A percentile compares a stretch with the other conserved stretches of the same genome.
phyloP scores from a whole-genome alignment of 805 yeast species.

The Zygoascus biomembranicola region DNA sequence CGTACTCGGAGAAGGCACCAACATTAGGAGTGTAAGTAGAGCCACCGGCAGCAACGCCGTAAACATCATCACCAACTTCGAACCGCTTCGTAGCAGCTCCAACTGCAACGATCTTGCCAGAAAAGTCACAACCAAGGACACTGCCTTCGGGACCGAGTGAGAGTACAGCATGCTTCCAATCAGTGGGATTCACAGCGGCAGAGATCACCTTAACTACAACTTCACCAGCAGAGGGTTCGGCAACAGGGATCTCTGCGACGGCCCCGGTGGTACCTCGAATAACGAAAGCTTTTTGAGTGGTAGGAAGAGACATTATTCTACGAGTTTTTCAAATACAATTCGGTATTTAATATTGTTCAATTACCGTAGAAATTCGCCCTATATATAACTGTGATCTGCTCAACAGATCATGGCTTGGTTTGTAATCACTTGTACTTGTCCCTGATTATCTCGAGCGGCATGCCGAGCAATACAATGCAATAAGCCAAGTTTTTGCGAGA shows the following conservation, averaged over 20 bases:
- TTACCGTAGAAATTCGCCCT: no score
- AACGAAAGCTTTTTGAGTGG: slow-evolving; percentile 36
- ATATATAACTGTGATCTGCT: no score
- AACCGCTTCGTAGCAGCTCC: slow-evolving; percentile 36
- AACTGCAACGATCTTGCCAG: slow-evolving; percentile 47
- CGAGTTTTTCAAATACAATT: no score
- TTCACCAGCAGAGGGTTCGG: slow-evolving; percentile 22
- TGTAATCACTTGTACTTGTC: no score
- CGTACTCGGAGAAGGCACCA: slow-evolving; percentile 57
- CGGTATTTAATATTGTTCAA: no score
- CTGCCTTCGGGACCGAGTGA: slow-evolving; percentile 30
- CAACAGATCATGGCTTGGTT: no score
- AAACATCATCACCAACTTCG: slow-evolving; percentile 50
- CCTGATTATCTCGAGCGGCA: no score
- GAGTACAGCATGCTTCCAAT: slow-evolving; percentile 51
- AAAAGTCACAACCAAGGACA: slow-evolving; percentile 50
- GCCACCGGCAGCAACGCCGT: slow-evolving; percentile 48
- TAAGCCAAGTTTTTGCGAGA: no score
- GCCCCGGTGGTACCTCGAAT: slow-evolving; percentile 29
- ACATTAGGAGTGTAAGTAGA: slow-evolving; percentile 32
- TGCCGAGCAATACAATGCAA: no score
- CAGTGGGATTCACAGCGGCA: slow-evolving; percentile 60
- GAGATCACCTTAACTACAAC: slow-evolving; percentile 45
- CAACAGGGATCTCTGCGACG: slow-evolving; percentile 12
- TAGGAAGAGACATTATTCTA: slow-evolving; percentile 19